phyloP scores from a whole-genome alignment of 306 rosid species.

The Cicer chorassanicum region DNA sequence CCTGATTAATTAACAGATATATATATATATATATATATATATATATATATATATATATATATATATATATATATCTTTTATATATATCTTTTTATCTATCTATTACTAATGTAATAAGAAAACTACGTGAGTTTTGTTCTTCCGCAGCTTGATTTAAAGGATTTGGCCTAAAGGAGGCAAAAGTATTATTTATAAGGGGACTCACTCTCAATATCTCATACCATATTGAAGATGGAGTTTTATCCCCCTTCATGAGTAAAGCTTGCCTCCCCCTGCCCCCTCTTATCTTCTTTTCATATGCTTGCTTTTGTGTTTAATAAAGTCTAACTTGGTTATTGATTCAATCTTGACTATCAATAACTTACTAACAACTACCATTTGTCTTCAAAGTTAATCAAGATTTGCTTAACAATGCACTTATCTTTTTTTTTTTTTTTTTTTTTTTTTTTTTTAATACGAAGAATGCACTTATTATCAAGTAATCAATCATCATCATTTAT shows the following conservation, averaged over 20 bases:
- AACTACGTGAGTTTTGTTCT: neutral
- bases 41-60: too few relatives aligned
- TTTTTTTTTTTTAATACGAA: too few relatives aligned
- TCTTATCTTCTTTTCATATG: neutral
- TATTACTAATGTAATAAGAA: constrained; percentile 4
- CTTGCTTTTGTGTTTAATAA: neutral
- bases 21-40: neutral
- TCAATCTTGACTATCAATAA: too few relatives aligned
- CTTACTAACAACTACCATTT: too few relatives aligned
- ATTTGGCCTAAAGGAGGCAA: neutral
- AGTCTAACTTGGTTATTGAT: neutral
- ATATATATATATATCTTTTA: too few relatives aligned
- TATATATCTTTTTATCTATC: neutral
- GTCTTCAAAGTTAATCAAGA: too few relatives aligned
- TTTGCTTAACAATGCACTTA: too few relatives aligned
- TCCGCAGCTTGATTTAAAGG: neutral
- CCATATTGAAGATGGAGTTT: too few relatives aligned
- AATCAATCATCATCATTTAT: too few relatives aligned
- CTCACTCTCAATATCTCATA: too few relatives aligned
- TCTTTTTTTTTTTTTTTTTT: too few relatives aligned
- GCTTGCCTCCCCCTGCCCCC: neutral
- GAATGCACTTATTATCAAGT: too few relatives aligned
- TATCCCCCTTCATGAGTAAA: neutral
- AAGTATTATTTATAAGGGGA: neutral
- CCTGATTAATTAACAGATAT: neutral